A percentile compares a stretch with the other conserved stretches of the same genome.
Conservation (phyloP, 2,329 filamentous ascomycete species). For the Neonectria sp. region DNA sequence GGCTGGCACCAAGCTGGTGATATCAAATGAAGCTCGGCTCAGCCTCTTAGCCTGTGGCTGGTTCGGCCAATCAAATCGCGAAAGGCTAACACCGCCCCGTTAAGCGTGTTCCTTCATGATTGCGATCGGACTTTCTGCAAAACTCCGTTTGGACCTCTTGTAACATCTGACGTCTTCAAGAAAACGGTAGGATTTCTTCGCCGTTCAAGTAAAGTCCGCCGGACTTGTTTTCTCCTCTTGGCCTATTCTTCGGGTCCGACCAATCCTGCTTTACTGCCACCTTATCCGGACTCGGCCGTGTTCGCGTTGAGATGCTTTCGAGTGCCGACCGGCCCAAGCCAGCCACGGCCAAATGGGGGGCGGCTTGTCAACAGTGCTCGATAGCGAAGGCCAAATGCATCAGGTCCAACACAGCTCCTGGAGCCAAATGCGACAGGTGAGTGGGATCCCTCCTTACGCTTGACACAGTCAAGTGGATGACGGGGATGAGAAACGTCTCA, state of each 20-base stretch:
- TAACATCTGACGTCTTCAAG: conserved; percentile 20
- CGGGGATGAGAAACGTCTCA: background rate
- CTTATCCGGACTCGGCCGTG: conserved; percentile 20
- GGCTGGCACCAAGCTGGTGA: conserved; percentile 7
- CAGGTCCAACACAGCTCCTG: conserved; percentile 54
- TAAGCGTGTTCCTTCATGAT: conserved; percentile 15
- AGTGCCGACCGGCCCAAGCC: conserved; percentile 48
- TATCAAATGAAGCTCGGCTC: conserved; percentile 2
- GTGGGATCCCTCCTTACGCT: conserved; percentile 19
- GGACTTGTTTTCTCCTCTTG: conserved; percentile 39
- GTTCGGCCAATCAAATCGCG: conserved; percentile 28
- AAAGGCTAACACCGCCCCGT: conserved; percentile 4
- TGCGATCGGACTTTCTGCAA: conserved; percentile 34
- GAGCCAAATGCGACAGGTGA: conserved; percentile 63
- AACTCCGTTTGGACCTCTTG: conserved; percentile 29
- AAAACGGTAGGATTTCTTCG: conserved; percentile 13
- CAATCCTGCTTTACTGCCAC: conserved; percentile 19
- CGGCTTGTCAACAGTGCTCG: conserved; percentile 64
- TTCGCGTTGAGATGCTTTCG: conserved; percentile 31
- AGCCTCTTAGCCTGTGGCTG: conserved; percentile 27
- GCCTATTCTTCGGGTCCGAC: conserved; percentile 27
- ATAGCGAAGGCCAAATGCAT: conserved; percentile 67
- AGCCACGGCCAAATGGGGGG: conserved; percentile 63
- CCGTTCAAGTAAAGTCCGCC: conserved; percentile 46
- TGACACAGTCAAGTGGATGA: background rate